Percentiles rank a stretch among this genome's conserved stretches.
These are phyloP conservation scores for Saccharomyces hybrid DNA, from an alignment of 1,139 yeast genomes.

Conservation along the genomic window DNA sequence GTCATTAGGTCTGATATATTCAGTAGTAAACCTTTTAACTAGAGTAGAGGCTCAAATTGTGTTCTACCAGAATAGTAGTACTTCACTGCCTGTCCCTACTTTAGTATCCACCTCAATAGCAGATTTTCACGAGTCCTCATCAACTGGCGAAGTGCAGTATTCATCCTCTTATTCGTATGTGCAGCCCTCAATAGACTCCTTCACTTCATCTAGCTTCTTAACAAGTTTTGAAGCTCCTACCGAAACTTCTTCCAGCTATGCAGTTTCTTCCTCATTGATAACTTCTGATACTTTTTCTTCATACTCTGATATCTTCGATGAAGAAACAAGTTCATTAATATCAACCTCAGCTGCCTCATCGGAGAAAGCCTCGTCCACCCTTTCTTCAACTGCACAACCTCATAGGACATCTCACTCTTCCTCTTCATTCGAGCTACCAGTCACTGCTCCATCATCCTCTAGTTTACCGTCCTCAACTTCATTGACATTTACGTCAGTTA, in stretches of 20 bases:
- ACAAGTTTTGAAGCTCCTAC: neutral
- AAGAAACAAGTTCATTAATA: neutral
- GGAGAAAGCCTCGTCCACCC: neutral
- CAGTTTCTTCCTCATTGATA: neutral
- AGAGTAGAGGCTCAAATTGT: neutral
- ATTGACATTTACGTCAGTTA: neutral
- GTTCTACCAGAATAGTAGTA: neutral
- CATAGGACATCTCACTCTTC: neutral
- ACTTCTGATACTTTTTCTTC: neutral
- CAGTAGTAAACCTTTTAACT: neutral
- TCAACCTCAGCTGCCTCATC: neutral
- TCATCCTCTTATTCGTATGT: neutral
- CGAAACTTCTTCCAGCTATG: neutral
- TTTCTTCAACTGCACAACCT: neutral
- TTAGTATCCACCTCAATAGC: neutral
- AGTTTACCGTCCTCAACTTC: neutral
- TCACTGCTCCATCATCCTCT: slow-evolving; percentile 4
- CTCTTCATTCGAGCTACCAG: neutral
- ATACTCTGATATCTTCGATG: neutral
- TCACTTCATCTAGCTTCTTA: neutral
- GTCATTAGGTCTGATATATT: neutral
- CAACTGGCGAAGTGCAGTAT: neutral
- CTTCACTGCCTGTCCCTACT: neutral
- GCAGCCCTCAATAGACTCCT: neutral
- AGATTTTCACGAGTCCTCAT: neutral